Evolutionary conservation across 176 grass and related monocot genomes (phyloP).

Genomic region (Musa itinerans): DNA sequence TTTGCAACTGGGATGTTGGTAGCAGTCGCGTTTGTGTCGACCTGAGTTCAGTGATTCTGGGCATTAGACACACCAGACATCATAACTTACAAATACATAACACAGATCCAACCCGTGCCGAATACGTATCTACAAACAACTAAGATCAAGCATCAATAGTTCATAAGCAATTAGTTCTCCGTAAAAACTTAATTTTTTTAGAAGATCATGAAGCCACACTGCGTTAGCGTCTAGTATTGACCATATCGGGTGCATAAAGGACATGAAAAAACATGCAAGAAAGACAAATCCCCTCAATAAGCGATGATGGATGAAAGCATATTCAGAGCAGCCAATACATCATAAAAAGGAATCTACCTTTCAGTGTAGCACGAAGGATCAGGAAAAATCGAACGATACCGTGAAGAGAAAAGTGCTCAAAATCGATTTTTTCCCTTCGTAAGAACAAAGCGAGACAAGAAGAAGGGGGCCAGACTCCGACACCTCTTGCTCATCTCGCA

Average conservation of each 20-base stretch:
- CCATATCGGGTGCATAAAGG: too few relatives aligned
- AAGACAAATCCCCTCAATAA: too few relatives aligned
- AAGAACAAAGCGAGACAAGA: neutral
- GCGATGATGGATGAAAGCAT: neutral
- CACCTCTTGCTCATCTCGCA: neutral
- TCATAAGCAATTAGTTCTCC: too few relatives aligned
- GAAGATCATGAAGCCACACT: too few relatives aligned
- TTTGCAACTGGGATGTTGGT: constrained; percentile 5
- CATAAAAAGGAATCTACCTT: neutral
- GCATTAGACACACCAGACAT: neutral
- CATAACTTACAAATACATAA: neutral
- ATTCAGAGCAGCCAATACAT: neutral
- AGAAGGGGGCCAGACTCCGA: neutral
- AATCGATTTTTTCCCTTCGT: neutral
- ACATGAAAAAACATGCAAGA: too few relatives aligned
- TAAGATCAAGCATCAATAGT: neutral
- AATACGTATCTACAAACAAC: neutral
- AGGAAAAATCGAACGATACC: too few relatives aligned
- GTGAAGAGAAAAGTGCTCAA: neutral
- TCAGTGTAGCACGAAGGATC: too few relatives aligned
- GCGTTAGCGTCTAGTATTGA: too few relatives aligned
- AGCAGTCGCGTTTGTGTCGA: neutral
- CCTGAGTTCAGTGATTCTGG: constrained; percentile 26
- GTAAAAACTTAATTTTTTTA: too few relatives aligned
- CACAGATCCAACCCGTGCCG: neutral